phyloP scores from a whole-genome alignment of 192 early-diverging fungal genomes.

The Podila clonocystis region DNA sequence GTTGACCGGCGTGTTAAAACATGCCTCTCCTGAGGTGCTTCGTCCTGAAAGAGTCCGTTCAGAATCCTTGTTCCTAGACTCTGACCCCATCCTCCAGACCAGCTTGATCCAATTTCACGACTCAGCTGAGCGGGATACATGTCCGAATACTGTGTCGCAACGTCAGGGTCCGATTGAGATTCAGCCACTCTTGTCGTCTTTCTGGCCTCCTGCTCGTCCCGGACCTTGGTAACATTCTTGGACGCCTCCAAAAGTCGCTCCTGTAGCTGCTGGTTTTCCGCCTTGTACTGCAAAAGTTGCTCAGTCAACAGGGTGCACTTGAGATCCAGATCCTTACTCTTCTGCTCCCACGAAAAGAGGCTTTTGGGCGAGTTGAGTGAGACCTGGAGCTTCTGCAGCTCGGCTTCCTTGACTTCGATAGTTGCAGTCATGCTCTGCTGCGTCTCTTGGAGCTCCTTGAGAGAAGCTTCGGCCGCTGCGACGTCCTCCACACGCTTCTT shows the following conservation, averaged over 20 bases:
- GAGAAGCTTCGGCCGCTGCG: conserved; percentile 16
- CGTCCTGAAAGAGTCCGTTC: conserved; percentile 41
- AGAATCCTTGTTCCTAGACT: conserved; percentile 24
- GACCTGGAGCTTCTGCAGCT: conserved; percentile 30
- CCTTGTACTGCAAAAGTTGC: conserved; percentile 30
- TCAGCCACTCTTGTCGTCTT: neutral
- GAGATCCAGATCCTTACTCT: conserved; percentile 30
- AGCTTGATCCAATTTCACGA: conserved; percentile 31
- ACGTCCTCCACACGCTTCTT: conserved; percentile 32
- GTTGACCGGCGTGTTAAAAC: conserved; percentile 15
- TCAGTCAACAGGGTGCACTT: conserved; percentile 22
- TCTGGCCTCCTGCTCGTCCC: conserved; percentile 5
- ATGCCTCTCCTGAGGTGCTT: neutral
- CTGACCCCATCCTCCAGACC: conserved; percentile 29
- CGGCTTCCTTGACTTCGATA: conserved; percentile 38
- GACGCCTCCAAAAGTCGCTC: conserved; percentile 34
- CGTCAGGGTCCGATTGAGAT: neutral
- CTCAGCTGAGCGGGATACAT: neutral
- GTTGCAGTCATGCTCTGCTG: conserved; percentile 20
- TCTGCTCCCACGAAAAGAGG: conserved; percentile 30
- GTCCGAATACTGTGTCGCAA: neutral
- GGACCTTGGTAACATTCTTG: conserved; percentile 28
- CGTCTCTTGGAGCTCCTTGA: conserved; percentile 20
- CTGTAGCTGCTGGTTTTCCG: conserved; percentile 41
- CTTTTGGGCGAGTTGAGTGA: conserved; percentile 37